Evolutionary conservation across 345 rosid species (phyloP), one percentile per base, ranked within the genome.

Genomic region (Citrus cavaleriei): DNA sequence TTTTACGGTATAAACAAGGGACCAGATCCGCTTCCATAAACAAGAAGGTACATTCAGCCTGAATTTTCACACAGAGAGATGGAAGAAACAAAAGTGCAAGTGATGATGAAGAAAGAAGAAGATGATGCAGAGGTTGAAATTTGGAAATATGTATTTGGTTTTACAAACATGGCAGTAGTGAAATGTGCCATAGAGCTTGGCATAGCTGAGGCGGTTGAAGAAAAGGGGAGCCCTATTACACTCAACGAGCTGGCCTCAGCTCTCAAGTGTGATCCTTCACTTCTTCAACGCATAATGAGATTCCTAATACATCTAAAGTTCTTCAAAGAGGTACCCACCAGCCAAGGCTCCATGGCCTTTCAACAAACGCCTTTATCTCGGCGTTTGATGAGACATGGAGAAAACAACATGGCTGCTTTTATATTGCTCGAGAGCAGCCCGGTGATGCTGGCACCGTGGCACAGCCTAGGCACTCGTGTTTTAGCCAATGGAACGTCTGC

Each of bases 151-250:
- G 70, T 75, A 25, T 82, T 91, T 5, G 96, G 97, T 5, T 88
- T 85, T 75, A 70, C 81, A 6, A 87, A 90, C 8, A 81, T 83
- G 59, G 95, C 94, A 42, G 94, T 80, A 19, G 89, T 89, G 27
- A 95, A 90, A 79, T 93, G 98, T 78, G 97, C 94, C 72, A 86
- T 92, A 37, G 94, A 95, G 72, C 93, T 93, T 7, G 90, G 90
- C 51, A 86, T 93, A 67, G 87, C 95, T 5, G 96, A 93, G 13
- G 91, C 86, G 58, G 40, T 68, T 22, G 72, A 87, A 73, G 81
- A 84, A 82, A 88, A 84, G 27, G 80, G 81, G 9, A 75, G 79
- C 4, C 90, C 92, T 51, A 65, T 90, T 30, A 80, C 95, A 2
- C 85, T 94, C 13, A 68, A 85, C 1, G 84, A 88, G 14, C 89